Conservation (phyloP, 2,329 filamentous ascomycete genomes). For the Calonectria pteridis region DNA sequence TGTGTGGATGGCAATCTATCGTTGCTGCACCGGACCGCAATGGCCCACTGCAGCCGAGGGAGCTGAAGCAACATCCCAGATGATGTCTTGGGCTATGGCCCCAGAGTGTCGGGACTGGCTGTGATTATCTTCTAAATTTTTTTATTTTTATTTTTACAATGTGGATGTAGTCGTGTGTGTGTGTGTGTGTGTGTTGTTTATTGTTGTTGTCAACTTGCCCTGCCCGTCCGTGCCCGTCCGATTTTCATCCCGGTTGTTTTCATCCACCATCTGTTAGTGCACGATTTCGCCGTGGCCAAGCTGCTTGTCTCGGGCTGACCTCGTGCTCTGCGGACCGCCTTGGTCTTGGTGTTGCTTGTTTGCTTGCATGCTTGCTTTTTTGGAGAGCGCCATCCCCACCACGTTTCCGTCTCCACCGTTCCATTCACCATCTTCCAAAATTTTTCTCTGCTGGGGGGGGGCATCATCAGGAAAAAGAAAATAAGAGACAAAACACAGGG, state of each 20-base stretch:
- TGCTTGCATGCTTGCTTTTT: neutral
- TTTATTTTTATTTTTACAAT: neutral
- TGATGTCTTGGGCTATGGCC: slow-evolving; percentile 3
- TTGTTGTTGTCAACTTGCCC: neutral
- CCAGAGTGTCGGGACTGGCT: neutral
- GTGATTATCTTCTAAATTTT: neutral
- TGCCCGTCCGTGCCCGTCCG: neutral
- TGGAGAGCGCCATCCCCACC: neutral
- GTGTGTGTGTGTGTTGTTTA: slow-evolving; percentile 13
- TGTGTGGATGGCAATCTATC: neutral
- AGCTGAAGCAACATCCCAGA: slow-evolving; percentile 12
- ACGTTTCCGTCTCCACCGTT: slow-evolving; percentile 14
- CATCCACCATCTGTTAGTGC: neutral
- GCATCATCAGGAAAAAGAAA: neutral
- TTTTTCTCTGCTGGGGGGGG: neutral
- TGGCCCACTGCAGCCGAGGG: neutral
- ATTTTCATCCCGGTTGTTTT: slow-evolving; percentile 1
- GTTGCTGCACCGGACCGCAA: slow-evolving; percentile 2
- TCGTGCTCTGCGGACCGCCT: neutral
- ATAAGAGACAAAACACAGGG: neutral
- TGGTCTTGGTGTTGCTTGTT: neutral
- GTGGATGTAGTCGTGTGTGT: no score
- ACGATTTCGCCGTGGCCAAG: neutral
- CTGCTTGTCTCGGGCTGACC: neutral
- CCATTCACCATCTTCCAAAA: slow-evolving; percentile 10